These are phyloP conservation scores for Conticribra guillardii DNA, from an alignment of 108 stramenopile genomes.

Conservation along the genomic window DNA sequence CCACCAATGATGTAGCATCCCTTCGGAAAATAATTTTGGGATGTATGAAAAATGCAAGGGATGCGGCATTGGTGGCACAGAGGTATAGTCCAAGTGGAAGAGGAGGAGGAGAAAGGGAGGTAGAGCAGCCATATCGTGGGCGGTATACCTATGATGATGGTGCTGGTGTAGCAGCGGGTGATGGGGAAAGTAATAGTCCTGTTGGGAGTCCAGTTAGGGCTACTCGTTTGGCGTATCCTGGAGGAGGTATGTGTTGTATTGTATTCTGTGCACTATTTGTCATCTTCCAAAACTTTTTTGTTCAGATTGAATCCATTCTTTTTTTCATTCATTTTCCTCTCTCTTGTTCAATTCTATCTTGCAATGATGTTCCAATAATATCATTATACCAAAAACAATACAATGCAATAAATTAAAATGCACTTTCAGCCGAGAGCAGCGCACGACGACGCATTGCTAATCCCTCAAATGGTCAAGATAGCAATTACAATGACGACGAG, in stretches of 20 bases:
- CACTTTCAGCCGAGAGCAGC: conserved; percentile 30
- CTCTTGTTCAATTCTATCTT: no score
- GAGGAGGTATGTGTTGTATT: background rate
- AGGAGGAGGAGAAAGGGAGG: no score
- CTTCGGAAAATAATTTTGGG: conserved; percentile 78
- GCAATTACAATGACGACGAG: background rate
- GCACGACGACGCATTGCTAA: conserved; percentile 2
- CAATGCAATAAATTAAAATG: conserved; percentile 22
- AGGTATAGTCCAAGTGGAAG: background rate
- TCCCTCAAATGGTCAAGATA: background rate
- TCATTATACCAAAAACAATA: no score
- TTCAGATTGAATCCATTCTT: no score
- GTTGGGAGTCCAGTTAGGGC: background rate
- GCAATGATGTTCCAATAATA: background rate
- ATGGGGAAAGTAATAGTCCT: conserved; percentile 21
- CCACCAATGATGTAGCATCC: conserved; percentile 74
- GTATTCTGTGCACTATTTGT: no score
- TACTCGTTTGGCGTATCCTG: background rate
- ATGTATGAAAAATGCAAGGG: conserved; percentile 83
- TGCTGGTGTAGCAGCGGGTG: background rate
- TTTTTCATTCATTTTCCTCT: no score
- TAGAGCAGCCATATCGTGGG: no score
- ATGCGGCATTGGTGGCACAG: conserved; percentile 37
- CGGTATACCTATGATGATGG: background rate
- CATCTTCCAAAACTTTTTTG: no score